Base-by-base conservation (phyloP, 2,329 filamentous ascomycete genomes). In the Hymenoscyphus salicellus region DNA sequence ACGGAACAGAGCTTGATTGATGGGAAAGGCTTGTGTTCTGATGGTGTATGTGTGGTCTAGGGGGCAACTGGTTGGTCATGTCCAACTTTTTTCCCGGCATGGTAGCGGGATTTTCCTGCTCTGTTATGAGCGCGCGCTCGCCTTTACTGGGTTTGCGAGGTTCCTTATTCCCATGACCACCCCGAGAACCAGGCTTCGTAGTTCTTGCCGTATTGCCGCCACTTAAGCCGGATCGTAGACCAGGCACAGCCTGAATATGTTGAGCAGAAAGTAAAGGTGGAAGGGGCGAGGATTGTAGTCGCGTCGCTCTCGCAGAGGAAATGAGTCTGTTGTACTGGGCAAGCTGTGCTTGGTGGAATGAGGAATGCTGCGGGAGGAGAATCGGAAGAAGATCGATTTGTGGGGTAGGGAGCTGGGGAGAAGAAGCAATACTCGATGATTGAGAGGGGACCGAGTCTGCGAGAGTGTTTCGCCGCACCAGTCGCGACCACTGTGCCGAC, bases 1-100 rank as follows among this genome's bases (percentile, higher is more conserved):
- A 96, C 0, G 94, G 94, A 58, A 97, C 91, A 8, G 94, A 98
- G 75, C 85, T 96, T 28, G 94, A 96, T 75, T 96, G 86, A 61
- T 87, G 86, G 57, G 82, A 84, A 65, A 79, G 78, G 69, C 57
- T 76, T 69, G 69, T 85, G 78, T 68, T 83, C 78, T 65, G 82
- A 79, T 69, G 83, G 79, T 75, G 79, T 69, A 71, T 70, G 57
- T 72, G 68, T 66, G 72, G 70, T 71, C 71, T 69, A 61, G 70
- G 56, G 36, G 73, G 71, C 28, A 71, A 68, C 58, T 72, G 69
- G 64, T 72, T 71, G 28, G 69, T 65, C 62, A 73, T 58, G 52
- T 74, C 73, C 64, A 74, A 68, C 61, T 75, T 75, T 66, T 75
- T 74, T 56, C 66, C 63, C 58, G 72, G 70, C 74, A 76, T 76